Evolutionary conservation across 179 eudicot genomes (phyloP), one percentile per base, ranked within the genome.

Genomic region (Spergularia azorica): DNA sequence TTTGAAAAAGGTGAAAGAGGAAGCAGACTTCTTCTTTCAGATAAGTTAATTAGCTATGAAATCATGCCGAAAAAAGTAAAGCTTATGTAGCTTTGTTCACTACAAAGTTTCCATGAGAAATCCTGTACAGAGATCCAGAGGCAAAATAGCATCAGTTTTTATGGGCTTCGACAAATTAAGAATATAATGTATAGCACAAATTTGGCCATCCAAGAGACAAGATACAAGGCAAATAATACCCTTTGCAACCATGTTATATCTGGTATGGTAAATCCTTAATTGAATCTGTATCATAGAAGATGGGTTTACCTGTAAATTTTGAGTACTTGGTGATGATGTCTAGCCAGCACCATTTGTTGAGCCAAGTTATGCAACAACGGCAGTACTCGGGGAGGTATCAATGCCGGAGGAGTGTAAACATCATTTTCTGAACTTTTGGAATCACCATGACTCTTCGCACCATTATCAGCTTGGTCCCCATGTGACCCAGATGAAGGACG

Each of bases 341-440:
- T 90, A 75, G 99, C 95, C 82, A 89, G 92, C 75, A 91, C 93
- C 97, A 96, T 96, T 78, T 96, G 98, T 77, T 87, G 87, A 71
- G 98, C 92, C 82, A 96, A 86, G 73, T 94, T 89, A 81, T 91
- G 99, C 83, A 96, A 86, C 85, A 94, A 79, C 6, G 99, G 99
- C 58, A 96, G 85, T 80, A 94, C 85, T 57, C 97, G 85, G 71
- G 97, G 93, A 61, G 97, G 97, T 69, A 96, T 91, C 39, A 96
- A 86, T 73, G 90, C 83, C 69, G 97, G 98, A 14, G 94, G 97
- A 2, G 90, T 96, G 80, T 90, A 96, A 73, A 88, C 89, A 70
- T 97, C 92, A 84, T 86, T 88, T 75, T 93, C 97, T 72, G 84
- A 81, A 60, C 60, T 76, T 73, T 70, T 82, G 16, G 88, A 70